These are phyloP conservation scores for Bonia amplexicaulis DNA, from an alignment of 176 grass and related monocot species.

Conservation along the genomic window DNA sequence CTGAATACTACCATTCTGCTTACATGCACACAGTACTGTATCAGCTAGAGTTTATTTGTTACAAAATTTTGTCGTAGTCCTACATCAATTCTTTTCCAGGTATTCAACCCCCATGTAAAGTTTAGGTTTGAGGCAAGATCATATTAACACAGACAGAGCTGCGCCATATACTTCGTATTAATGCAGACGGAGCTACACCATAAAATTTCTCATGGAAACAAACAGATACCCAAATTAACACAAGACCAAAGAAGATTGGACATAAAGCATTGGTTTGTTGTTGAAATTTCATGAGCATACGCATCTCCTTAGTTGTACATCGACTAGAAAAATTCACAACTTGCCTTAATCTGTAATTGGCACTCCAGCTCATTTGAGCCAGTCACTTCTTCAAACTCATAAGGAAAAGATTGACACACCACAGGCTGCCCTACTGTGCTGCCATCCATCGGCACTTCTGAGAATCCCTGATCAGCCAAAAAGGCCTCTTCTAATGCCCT, in stretches of 20 bases:
- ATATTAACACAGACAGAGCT: background rate
- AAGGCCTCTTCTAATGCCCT: slow-evolving; percentile 88
- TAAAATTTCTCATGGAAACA: background rate
- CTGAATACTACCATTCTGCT: slow-evolving; percentile 14
- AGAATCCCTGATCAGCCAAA: slow-evolving; percentile 88
- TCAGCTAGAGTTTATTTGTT: background rate
- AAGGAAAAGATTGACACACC: slow-evolving; percentile 51
- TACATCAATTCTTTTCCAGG: background rate
- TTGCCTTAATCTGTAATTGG: slow-evolving; percentile 60
- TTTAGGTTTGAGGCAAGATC: slow-evolving; percentile 3
- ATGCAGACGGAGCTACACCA: background rate
- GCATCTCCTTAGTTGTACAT: background rate
- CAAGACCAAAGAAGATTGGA: background rate
- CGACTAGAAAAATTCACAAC: slow-evolving; percentile 7
- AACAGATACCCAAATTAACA: background rate
- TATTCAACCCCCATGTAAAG: background rate
- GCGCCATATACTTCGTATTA: background rate
- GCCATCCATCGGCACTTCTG: slow-evolving; percentile 49
- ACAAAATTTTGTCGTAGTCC: background rate
- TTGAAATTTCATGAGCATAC: background rate
- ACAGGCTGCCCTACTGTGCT: slow-evolving; percentile 53
- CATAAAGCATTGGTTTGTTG: background rate
- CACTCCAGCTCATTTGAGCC: slow-evolving; percentile 80
- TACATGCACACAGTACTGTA: background rate
- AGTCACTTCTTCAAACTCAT: slow-evolving; percentile 54